Conservation (phyloP, 306 rosid species). For the Crotalaria pallida region DNA sequence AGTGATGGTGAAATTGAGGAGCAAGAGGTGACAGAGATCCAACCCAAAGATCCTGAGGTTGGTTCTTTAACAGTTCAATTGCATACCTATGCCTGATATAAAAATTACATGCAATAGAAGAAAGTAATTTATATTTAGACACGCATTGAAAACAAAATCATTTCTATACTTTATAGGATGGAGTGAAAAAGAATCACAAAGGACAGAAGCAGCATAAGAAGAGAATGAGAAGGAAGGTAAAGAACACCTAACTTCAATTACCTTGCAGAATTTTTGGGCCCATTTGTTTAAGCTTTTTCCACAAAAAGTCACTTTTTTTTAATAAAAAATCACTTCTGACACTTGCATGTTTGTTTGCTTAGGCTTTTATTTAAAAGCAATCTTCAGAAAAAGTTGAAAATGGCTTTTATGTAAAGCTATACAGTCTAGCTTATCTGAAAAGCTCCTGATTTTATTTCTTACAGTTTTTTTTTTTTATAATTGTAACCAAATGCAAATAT, state of each 20-base stretch:
- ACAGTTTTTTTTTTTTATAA: too few relatives aligned
- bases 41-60: constrained; percentile 47
- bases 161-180: constrained; percentile 29
- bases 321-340: too few relatives aligned
- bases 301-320: too few relatives aligned
- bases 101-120: neutral
- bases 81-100: neutral
- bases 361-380: too few relatives aligned
- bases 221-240: constrained; percentile 50
- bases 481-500: too few relatives aligned
- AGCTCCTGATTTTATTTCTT: too few relatives aligned
- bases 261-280: neutral
- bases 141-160: neutral
- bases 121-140: neutral
- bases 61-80: constrained; percentile 20
- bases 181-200: constrained; percentile 27
- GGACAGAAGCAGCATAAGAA: constrained; percentile 33
- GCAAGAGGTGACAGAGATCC: constrained; percentile 45
- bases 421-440: too few relatives aligned
- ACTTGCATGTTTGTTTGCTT: too few relatives aligned
- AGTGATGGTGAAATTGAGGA: constrained; percentile 73
- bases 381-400: too few relatives aligned
- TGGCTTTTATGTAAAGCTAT: too few relatives aligned
- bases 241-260: neutral
- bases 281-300: too few relatives aligned